phyloP scores from a whole-genome alignment of 345 rosid genomes.

The Hevea brasiliensis region DNA sequence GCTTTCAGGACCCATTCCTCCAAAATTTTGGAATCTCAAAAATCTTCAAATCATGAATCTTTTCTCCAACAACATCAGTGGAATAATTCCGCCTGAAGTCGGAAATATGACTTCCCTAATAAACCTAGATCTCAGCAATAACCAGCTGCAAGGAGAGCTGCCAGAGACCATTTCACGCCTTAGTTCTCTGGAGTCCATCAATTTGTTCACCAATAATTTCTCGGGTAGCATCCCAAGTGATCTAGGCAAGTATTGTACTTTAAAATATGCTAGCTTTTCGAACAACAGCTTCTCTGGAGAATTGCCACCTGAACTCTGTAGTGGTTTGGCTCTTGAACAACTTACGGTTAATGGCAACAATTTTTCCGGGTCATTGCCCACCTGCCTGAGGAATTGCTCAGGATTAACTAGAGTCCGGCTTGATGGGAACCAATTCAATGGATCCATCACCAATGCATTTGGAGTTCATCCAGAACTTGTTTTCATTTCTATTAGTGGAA shows the following conservation, averaged over 20 bases:
- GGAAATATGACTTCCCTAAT: constrained; percentile 44
- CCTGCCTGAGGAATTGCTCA: no score
- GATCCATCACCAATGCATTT: no score
- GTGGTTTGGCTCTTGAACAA: constrained; percentile 34
- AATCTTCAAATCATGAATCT: constrained; percentile 42
- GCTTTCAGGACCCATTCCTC: constrained; percentile 56
- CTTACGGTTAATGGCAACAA: no score
- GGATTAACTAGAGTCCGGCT: no score
- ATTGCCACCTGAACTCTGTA: constrained; percentile 56
- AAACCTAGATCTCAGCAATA: constrained; percentile 46
- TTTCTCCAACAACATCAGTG: constrained; percentile 48
- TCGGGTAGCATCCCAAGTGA: constrained; percentile 50
- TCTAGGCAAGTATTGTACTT: constrained; percentile 48
- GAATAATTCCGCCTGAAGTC: constrained; percentile 53
- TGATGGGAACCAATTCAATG: no score
- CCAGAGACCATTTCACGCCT: constrained; percentile 53
- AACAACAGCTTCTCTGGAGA: constrained; percentile 61
- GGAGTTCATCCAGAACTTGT: no score
- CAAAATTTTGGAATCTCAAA: constrained; percentile 43
- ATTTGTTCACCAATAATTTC: constrained; percentile 50
- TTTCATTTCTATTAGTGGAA: no score
- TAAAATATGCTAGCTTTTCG: constrained; percentile 47
- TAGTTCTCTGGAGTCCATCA: constrained; percentile 25
- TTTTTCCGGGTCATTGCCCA: no score
- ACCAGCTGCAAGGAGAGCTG: constrained; percentile 51